These are phyloP conservation scores for Metschnikowia cerradonensis DNA, from an alignment of 805 yeast genomes.

Conservation along the genomic window DNA sequence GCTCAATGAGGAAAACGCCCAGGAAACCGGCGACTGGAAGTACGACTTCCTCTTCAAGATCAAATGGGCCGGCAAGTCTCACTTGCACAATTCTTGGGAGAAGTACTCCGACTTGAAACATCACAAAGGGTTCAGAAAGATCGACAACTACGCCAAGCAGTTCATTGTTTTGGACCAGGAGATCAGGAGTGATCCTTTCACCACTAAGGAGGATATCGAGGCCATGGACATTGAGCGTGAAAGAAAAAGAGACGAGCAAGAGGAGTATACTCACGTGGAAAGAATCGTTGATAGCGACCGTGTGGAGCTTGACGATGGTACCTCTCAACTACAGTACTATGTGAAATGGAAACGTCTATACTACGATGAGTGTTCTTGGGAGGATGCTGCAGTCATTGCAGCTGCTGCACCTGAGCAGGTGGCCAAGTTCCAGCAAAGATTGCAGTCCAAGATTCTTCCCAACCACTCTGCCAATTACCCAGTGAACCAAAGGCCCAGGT, in stretches of 20 bases:
- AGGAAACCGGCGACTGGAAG: conserved; percentile 51
- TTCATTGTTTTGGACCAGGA: conserved; percentile 69
- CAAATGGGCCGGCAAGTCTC: conserved; percentile 87
- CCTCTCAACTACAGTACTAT: conserved; percentile 68
- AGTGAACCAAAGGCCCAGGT: conserved; percentile 67
- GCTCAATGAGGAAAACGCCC: conserved; percentile 31
- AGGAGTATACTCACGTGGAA: conserved; percentile 82
- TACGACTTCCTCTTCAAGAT: conserved; percentile 55
- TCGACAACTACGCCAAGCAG: conserved; percentile 87
- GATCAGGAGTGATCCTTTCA: conserved; percentile 70
- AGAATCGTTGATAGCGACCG: conserved; percentile 86
- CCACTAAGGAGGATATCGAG: conserved; percentile 89
- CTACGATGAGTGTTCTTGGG: conserved; percentile 98
- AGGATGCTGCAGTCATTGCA: conserved; percentile 83
- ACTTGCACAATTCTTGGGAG: conserved; percentile 95
- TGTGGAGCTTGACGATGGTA: conserved; percentile 56
- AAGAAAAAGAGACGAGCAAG: conserved; percentile 74
- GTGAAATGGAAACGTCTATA: conserved; percentile 93
- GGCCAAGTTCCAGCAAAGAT: conserved; percentile 72
- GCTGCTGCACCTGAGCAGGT: conserved; percentile 80
- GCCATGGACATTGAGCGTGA: conserved; percentile 90
- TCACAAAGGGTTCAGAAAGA: conserved; percentile 72
- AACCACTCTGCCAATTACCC: conserved; percentile 75
- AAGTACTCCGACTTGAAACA: conserved; percentile 49
- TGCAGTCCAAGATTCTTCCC: conserved; percentile 82